Conservation (phyloP, 768 basidiomycete genomes). For the Tricholoma bakamatsutake region DNA sequence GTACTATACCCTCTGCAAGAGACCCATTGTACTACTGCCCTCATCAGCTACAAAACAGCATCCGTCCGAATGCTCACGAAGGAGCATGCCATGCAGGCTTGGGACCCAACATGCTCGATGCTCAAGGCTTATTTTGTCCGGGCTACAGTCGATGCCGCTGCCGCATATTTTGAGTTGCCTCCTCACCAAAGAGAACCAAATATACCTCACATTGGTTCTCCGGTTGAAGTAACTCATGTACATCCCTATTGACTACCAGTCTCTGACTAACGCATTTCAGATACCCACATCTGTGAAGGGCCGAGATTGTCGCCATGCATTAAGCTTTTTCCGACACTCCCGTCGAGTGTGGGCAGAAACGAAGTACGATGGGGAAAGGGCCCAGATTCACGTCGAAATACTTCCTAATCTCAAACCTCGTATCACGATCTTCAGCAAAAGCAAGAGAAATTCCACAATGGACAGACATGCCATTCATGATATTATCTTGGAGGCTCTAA, state of each 20-base stretch:
- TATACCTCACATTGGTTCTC: constrained; percentile 48
- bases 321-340: constrained; percentile 36
- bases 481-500: constrained; percentile 57
- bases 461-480: constrained; percentile 65
- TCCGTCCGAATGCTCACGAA: constrained; percentile 50
- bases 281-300: constrained; percentile 85
- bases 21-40: constrained; percentile 41
- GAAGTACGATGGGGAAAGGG: constrained; percentile 94
- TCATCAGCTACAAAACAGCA: constrained; percentile 51
- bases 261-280: constrained; percentile 23
- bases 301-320: constrained; percentile 48
- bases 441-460: constrained; percentile 71
- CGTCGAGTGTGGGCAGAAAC: constrained; percentile 77
- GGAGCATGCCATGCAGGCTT: constrained; percentile 63
- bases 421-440: constrained; percentile 86
- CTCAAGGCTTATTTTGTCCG: constrained; percentile 44
- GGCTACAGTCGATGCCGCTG: constrained; percentile 56
- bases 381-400: constrained; percentile 81
- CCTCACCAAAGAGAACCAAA: constrained; percentile 19
- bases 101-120: constrained; percentile 61
- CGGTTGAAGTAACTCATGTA: constrained; percentile 46
- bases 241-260: background rate
- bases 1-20: constrained; percentile 63
- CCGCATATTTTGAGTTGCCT: constrained; percentile 34
- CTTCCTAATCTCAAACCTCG: constrained; percentile 25